Evolutionary conservation across 2,329 filamentous ascomycete genomes (phyloP).

Genomic region (Myrmaecium sp.): DNA sequence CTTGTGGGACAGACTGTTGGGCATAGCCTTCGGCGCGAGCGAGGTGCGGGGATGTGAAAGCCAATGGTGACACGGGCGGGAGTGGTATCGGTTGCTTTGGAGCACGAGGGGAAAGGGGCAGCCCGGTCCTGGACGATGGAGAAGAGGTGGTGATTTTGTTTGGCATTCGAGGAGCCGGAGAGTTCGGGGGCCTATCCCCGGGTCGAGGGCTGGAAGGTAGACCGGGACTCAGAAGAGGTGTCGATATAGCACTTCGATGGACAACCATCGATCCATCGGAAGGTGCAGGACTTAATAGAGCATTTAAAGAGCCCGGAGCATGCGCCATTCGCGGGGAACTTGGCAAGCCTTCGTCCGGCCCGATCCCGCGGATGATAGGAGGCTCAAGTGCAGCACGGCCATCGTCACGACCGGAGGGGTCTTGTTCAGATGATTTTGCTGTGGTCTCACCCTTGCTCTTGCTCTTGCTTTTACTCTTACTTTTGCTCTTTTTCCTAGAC

Average conservation of each 20-base stretch:
- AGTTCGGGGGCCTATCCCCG: conserved; percentile 40
- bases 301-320: conserved; percentile 18
- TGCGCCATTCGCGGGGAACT: conserved; percentile 21
- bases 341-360: conserved; percentile 10
- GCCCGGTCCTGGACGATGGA: conserved; percentile 45
- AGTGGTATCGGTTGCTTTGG: conserved; percentile 58
- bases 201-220: conserved; percentile 45
- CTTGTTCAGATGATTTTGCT: no score
- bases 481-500: conserved; percentile 54
- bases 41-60: conserved; percentile 37
- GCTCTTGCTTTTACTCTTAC: conserved; percentile 33
- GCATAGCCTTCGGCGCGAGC: conserved; percentile 19
- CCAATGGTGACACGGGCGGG: conserved; percentile 50
- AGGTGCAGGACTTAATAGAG: conserved; percentile 33
- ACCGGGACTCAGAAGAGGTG: conserved; percentile 43
- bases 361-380: no score
- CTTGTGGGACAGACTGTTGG: conserved; percentile 10
- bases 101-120: conserved; percentile 54
- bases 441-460: conserved; percentile 13
- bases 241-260: conserved; percentile 22
- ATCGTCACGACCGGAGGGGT: no score
- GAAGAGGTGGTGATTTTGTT: conserved; percentile 43
- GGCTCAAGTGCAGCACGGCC: no score
- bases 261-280: conserved; percentile 22
- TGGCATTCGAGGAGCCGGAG: conserved; percentile 40